Conservation (phyloP, 371 early-diverging fungal species). For the Haplosporangium sp. region DNA sequence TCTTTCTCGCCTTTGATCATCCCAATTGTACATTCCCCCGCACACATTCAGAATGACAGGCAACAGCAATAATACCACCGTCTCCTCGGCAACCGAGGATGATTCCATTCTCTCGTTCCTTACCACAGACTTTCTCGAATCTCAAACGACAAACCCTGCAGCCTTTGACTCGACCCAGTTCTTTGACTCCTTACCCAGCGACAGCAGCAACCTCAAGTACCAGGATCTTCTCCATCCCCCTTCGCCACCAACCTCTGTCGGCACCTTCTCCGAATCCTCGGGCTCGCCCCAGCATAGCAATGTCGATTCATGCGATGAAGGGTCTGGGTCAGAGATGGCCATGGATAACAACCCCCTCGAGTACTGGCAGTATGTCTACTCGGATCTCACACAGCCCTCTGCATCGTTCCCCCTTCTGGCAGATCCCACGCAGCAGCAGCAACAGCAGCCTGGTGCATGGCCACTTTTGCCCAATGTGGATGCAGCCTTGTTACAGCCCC, state of each 20-base stretch:
- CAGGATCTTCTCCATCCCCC: slow-evolving; percentile 47
- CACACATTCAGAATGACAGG: slow-evolving; percentile 1
- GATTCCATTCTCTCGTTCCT: slow-evolving; percentile 53
- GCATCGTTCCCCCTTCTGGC: slow-evolving; percentile 22
- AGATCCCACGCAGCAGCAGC: slow-evolving; percentile 24
- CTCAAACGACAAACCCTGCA: slow-evolving; percentile 29
- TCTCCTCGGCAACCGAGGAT: slow-evolving; percentile 30
- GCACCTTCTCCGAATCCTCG: slow-evolving; percentile 51
- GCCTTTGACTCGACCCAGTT: slow-evolving; percentile 30
- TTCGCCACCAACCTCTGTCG: slow-evolving; percentile 49
- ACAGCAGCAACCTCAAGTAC: slow-evolving; percentile 21
- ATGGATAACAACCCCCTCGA: slow-evolving; percentile 46
- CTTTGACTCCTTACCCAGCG: slow-evolving; percentile 27
- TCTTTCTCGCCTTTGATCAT: slow-evolving; percentile 6
- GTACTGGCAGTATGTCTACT: slow-evolving; percentile 50
- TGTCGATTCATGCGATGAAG: slow-evolving; percentile 51
- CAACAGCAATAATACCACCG: slow-evolving; percentile 9
- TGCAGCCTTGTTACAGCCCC: slow-evolving; percentile 27
- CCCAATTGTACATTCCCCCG: neutral
- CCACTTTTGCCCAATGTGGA: slow-evolving; percentile 27
- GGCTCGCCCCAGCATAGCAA: slow-evolving; percentile 47
- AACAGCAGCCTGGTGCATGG: slow-evolving; percentile 45
- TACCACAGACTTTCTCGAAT: slow-evolving; percentile 50
- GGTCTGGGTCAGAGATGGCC: slow-evolving; percentile 40
- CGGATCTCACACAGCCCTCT: slow-evolving; percentile 31